Base-by-base conservation (phyloP, 345 rosid genomes). In the Citrus cavaleriei region DNA sequence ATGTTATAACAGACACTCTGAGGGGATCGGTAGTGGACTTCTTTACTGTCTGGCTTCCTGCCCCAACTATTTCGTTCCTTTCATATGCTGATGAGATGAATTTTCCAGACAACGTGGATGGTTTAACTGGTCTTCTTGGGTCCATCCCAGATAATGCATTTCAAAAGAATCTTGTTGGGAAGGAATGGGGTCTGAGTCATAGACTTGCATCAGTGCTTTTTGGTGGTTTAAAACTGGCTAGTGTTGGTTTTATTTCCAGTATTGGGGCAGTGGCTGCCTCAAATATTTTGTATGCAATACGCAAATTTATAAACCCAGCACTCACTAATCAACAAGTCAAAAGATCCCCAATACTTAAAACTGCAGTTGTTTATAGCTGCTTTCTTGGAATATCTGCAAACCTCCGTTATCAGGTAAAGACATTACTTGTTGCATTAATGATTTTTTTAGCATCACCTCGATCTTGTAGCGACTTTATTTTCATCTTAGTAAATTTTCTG, bases 111-210 rank as follows among this genome's bases (percentile, higher is more conserved):
- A 83, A 86, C 79, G 75, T 91, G 72, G 91, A 91, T 81, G 87
- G 90, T 59, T 74, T 93, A 51, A 84, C 81, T 79, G 95, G 93
- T 54, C 92, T 93, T 72, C 90, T 95, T 84, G 95, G 93, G 70
- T 93, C 95, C 61, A 91, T 93, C 75, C 98, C 98, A 16, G 98
- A 93, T 81, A 93, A 92, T 85, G 98, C 98, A 57, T 95, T 95
- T 86, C 98, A 93, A 80, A 95, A 95, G 85, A 91, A 85, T 80
- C 88, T 92, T 77, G 93, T 85, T 54, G 98, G 98, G 76, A 88
- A 81, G 82, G 90, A 92, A 77, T 95, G 95, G 98, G 85, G 88
- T 81, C 79, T 89, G 76, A 87, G 79, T 85, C 97, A 92, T 78
- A 83, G 98, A 81, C 78, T 92, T 74, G 98, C 93, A 82, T 93